These are phyloP conservation scores for Suillus variegatus DNA, from an alignment of 768 basidiomycete species.

Conservation along the genomic window DNA sequence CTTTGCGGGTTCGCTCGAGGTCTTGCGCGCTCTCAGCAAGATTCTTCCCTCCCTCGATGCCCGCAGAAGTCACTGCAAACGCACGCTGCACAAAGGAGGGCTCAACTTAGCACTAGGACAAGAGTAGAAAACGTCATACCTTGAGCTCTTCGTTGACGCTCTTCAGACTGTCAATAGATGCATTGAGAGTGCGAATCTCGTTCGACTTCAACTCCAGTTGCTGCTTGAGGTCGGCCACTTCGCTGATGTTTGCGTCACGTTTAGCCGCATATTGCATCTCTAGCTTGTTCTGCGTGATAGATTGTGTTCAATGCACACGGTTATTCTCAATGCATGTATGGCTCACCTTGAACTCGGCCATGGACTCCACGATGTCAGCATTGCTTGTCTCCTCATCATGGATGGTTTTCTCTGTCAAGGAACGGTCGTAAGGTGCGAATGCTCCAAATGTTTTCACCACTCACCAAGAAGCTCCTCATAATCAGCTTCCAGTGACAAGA, in stretches of 20 bases:
- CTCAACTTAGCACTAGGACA: constrained; percentile 1
- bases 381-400: constrained; percentile 86
- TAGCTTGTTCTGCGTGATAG: constrained; percentile 71
- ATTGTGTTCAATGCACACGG: constrained; percentile 6
- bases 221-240: constrained; percentile 84
- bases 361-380: constrained; percentile 79
- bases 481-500: constrained; percentile 83
- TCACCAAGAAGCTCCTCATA: constrained; percentile 95
- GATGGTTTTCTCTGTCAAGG: constrained; percentile 79
- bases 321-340: constrained; percentile 5
- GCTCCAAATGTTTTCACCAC: constrained; percentile 25
- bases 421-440: constrained; percentile 13
- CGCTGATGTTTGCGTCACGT: constrained; percentile 84
- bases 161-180: constrained; percentile 89
- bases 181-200: constrained; percentile 83
- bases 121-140: constrained; percentile 47
- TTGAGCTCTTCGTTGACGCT: constrained; percentile 98
- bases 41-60: constrained; percentile 96
- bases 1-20: constrained; percentile 93
- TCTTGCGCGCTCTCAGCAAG: constrained; percentile 97
- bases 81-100: constrained; percentile 67
- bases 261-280: constrained; percentile 93
- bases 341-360: constrained; percentile 86
- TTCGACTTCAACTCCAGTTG: constrained; percentile 83
- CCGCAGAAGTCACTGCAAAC: constrained; percentile 94